Conservation (phyloP, 129 eudicot genomes). For the Helianthus tuberosus region DNA sequence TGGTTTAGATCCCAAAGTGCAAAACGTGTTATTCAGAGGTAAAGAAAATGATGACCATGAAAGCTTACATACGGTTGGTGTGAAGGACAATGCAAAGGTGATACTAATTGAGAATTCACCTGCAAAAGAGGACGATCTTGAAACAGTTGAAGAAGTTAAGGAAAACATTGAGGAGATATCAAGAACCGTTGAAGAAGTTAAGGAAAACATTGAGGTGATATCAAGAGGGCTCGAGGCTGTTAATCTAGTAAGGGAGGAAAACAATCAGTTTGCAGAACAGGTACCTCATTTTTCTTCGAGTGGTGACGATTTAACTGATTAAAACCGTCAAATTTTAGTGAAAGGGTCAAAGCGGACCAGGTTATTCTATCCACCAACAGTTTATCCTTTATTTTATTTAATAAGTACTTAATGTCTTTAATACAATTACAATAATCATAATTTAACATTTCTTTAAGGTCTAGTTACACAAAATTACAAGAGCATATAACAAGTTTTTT, state of each 20-base stretch:
- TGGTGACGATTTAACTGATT: neutral
- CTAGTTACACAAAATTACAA: too few species aligned
- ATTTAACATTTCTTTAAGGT: too few species aligned
- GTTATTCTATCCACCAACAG: too few species aligned
- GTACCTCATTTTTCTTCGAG: constrained; percentile 31
- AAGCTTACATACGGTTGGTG: constrained; percentile 58
- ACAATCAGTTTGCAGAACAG: constrained; percentile 71
- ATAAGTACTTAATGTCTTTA: too few species aligned
- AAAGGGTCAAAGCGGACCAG: neutral
- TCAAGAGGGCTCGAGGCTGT: constrained; percentile 67
- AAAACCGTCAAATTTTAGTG: neutral
- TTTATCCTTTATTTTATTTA: too few species aligned
- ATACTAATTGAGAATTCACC: constrained; percentile 51
- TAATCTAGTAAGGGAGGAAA: constrained; percentile 62
- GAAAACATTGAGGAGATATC: too few species aligned
- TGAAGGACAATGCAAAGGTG: constrained; percentile 71
- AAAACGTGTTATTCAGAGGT: constrained; percentile 67
- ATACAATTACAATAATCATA: too few species aligned
- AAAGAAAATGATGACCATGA: constrained; percentile 67
- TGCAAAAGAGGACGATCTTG: constrained; percentile 28
- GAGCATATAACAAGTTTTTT: too few species aligned
- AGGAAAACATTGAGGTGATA: constrained; percentile 35
- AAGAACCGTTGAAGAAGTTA: constrained; percentile 33
- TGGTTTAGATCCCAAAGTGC: constrained; percentile 66
- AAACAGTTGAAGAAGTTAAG: constrained; percentile 33